Conservation (phyloP, 2,329 filamentous ascomycete genomes). For the Harringtonia lauricola region DNA sequence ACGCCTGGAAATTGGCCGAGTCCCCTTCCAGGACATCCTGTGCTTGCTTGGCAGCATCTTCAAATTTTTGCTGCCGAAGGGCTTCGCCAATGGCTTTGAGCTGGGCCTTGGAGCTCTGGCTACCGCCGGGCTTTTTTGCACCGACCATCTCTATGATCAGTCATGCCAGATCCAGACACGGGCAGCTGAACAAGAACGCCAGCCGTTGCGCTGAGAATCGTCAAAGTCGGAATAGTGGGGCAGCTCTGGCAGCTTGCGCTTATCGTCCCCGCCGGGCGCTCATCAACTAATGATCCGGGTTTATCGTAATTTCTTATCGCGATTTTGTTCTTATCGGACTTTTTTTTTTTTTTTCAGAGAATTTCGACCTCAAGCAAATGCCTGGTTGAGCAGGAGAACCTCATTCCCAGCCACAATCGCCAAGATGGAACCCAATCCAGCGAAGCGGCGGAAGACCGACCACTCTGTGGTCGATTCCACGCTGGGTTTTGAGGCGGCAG, state of each 20-base stretch:
- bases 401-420: not conserved
- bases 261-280: too few species aligned
- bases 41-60: conserved; percentile 60
- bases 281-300: too few species aligned
- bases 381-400: too few species aligned
- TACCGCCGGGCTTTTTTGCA: conserved; percentile 11
- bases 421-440: conserved; percentile 20
- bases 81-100: conserved; percentile 74
- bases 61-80: conserved; percentile 69
- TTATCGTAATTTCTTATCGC: conserved; percentile 3
- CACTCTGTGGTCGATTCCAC: conserved; percentile 10
- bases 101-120: conserved; percentile 54
- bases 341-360: not conserved
- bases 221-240: too few species aligned
- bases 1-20: conserved; percentile 72
- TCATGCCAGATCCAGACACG: not conserved
- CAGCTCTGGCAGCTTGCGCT: too few species aligned
- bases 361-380: not conserved
- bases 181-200: not conserved
- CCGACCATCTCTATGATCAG: conserved; percentile 6
- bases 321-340: not conserved
- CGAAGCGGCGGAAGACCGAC: conserved; percentile 23
- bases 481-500: conserved; percentile 13
- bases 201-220: too few species aligned
- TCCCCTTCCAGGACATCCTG: conserved; percentile 61